phyloP scores from a whole-genome alignment of 2,329 filamentous ascomycete species.

The Colletotrichum liriopes region DNA sequence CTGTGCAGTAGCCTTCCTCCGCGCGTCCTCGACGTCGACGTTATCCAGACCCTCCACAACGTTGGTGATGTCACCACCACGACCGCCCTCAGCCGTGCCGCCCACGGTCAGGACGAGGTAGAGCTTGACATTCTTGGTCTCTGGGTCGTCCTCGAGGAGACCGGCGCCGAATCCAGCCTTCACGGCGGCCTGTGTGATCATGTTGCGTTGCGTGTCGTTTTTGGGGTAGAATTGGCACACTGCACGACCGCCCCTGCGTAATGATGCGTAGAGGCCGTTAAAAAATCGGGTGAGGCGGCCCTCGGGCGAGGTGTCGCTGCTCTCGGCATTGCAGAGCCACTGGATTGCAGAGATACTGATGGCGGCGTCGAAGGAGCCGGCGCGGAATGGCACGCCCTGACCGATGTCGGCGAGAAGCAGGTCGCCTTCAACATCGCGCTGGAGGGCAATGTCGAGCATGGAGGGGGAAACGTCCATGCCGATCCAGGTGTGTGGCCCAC shows the following conservation, averaged over 20 bases:
- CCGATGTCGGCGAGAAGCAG: conserved; percentile 96
- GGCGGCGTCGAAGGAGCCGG: conserved; percentile 93
- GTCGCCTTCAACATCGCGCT: conserved; percentile 93
- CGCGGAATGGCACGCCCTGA: conserved; percentile 93
- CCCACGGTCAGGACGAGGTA: conserved; percentile 96
- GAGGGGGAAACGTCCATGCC: conserved; percentile 95
- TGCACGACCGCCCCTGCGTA: conserved; percentile 87
- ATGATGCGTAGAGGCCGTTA: conserved; percentile 87
- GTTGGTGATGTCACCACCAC: conserved; percentile 86
- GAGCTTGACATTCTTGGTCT: conserved; percentile 97
- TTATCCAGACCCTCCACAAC: conserved; percentile 91
- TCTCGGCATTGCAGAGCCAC: conserved; percentile 98
- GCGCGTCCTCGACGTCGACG: conserved; percentile 85
- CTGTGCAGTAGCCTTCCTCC: conserved; percentile 61
- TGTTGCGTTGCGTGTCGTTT: conserved; percentile 90
- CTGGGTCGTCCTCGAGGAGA: conserved; percentile 93
- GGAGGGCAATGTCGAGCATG: conserved; percentile 97
- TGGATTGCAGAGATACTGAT: conserved; percentile 97
- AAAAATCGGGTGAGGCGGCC: conserved; percentile 90
- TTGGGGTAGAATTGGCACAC: conserved; percentile 99
- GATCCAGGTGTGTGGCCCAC: conserved; percentile 94
- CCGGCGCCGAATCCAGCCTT: conserved; percentile 96
- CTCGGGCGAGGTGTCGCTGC: conserved; percentile 84
- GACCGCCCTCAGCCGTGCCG: conserved; percentile 64
- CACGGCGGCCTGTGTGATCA: conserved; percentile 93